A percentile compares a stretch with the other conserved stretches of the same genome.
These are phyloP conservation scores for Saitozyma podzolica DNA, from an alignment of 768 basidiomycete genomes.

Conservation along the genomic window DNA sequence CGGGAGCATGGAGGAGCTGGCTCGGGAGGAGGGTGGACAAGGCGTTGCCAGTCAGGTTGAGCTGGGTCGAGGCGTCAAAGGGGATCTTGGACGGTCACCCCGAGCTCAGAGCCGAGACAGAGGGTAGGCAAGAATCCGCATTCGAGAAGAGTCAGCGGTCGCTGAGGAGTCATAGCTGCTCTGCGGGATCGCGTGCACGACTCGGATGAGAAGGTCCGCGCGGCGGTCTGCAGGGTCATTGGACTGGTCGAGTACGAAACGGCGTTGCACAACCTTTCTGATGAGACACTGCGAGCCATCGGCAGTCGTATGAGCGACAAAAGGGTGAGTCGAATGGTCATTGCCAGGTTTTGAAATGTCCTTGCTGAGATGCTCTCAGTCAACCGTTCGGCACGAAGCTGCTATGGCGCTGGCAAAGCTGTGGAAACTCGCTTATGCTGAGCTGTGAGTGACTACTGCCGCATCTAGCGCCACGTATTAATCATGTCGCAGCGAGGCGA, in stretches of 20 bases:
- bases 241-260: conserved; percentile 87
- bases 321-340: conserved; percentile 58
- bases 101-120: conserved; percentile 68
- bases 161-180: conserved; percentile 40
- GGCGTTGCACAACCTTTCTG: conserved; percentile 74
- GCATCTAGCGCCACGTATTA: neutral
- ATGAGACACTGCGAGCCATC: conserved; percentile 63
- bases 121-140: conserved; percentile 59
- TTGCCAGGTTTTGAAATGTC: neutral
- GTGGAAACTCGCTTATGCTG: conserved; percentile 77
- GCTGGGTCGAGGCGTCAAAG: conserved; percentile 71
- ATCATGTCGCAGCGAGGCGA: conserved; percentile 65
- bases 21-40: conserved; percentile 75
- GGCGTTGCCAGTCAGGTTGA: conserved; percentile 66
- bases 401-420: conserved; percentile 72
- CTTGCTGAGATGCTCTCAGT: conserved; percentile 31
- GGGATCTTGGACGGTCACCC: conserved; percentile 66
- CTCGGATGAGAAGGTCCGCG: conserved; percentile 87
- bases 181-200: conserved; percentile 71
- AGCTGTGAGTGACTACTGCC: conserved; percentile 67
- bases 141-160: too few species aligned
- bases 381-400: conserved; percentile 62
- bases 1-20: conserved; percentile 83
- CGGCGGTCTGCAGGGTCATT: conserved; percentile 78
- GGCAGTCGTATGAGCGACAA: conserved; percentile 78